Conservation (phyloP, 192 early-diverging fungal species). For the Coemansia sp. region DNA sequence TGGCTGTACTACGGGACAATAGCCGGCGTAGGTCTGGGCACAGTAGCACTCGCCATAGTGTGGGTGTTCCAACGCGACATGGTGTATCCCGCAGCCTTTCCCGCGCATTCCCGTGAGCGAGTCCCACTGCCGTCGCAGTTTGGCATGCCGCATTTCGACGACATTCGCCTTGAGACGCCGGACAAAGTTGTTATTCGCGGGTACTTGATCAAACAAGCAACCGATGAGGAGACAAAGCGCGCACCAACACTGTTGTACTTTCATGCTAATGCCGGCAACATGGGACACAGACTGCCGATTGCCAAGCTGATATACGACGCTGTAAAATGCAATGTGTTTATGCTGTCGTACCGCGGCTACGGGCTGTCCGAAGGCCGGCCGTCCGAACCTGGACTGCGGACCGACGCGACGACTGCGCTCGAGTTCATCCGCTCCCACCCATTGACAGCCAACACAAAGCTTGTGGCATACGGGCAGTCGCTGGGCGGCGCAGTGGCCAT, state of each 20-base stretch:
- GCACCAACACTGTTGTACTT: constrained; percentile 83
- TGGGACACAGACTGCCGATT: constrained; percentile 96
- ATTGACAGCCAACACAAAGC: constrained; percentile 67
- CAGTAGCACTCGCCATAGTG: constrained; percentile 44
- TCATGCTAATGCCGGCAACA: constrained; percentile 98
- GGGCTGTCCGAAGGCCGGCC: constrained; percentile 85
- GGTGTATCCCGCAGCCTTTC: constrained; percentile 71
- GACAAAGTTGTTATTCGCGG: constrained; percentile 79
- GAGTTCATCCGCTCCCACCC: constrained; percentile 80
- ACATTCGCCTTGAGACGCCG: constrained; percentile 69
- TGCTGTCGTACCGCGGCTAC: constrained; percentile 98
- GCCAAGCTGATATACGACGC: constrained; percentile 69
- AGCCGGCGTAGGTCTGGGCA: constrained; percentile 2
- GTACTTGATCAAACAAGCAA: constrained; percentile 69
- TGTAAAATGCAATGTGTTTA: constrained; percentile 82
- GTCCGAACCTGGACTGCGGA: constrained; percentile 80
- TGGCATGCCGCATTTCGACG: constrained; percentile 67
- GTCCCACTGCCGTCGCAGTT: constrained; percentile 67
- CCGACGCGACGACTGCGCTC: constrained; percentile 84
- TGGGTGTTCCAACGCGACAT: constrained; percentile 75
- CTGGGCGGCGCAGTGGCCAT: constrained; percentile 97
- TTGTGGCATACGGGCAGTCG: constrained; percentile 92
- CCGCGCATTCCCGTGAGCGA: constrained; percentile 48
- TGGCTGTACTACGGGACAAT: constrained; percentile 36
- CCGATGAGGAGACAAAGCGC: constrained; percentile 55